These are phyloP conservation scores for Tricholoma flavovirens DNA, from an alignment of 768 basidiomycete genomes.

Conservation along the genomic window DNA sequence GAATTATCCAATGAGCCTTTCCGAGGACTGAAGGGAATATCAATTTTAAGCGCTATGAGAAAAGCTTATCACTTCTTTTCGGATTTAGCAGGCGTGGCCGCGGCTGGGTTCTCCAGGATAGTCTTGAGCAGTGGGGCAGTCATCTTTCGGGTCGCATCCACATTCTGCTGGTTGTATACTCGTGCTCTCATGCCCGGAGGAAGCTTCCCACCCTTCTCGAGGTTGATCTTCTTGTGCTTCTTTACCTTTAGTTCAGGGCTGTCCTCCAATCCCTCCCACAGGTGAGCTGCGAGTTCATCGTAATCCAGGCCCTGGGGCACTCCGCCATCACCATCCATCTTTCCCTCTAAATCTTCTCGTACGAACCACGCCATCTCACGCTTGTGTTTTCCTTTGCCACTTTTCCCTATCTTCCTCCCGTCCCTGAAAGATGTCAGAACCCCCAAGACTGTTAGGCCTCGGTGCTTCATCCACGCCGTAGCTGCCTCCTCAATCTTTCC, in stretches of 20 bases:
- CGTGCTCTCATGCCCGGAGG: conserved; percentile 33
- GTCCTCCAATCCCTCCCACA: conserved; percentile 59
- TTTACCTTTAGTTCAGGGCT: conserved; percentile 46
- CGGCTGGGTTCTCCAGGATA: conserved; percentile 41
- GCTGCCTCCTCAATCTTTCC: conserved; percentile 37
- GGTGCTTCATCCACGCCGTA: conserved; percentile 59
- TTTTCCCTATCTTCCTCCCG: conserved; percentile 21
- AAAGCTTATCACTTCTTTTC: not conserved
- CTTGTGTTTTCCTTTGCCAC: conserved; percentile 47
- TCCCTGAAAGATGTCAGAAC: conserved; percentile 70
- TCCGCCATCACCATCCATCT: not conserved
- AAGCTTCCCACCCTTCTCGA: conserved; percentile 28
- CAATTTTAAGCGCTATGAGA: not conserved
- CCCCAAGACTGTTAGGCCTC: conserved; percentile 63
- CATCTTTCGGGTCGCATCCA: conserved; percentile 55
- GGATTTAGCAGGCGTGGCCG: not conserved
- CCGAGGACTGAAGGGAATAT: not conserved
- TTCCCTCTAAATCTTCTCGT: conserved; percentile 27
- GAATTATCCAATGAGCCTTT: not conserved
- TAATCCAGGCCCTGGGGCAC: conserved; percentile 21
- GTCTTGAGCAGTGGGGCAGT: conserved; percentile 61
- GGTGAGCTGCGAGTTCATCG: conserved; percentile 35
- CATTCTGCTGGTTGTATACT: conserved; percentile 64
- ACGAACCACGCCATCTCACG: conserved; percentile 69
- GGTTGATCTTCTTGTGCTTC: conserved; percentile 39